Percentiles rank a stretch among this genome's conserved stretches.
phyloP scores from a whole-genome alignment of 805 yeast genomes.

The Metschnikowia kofuensis region DNA sequence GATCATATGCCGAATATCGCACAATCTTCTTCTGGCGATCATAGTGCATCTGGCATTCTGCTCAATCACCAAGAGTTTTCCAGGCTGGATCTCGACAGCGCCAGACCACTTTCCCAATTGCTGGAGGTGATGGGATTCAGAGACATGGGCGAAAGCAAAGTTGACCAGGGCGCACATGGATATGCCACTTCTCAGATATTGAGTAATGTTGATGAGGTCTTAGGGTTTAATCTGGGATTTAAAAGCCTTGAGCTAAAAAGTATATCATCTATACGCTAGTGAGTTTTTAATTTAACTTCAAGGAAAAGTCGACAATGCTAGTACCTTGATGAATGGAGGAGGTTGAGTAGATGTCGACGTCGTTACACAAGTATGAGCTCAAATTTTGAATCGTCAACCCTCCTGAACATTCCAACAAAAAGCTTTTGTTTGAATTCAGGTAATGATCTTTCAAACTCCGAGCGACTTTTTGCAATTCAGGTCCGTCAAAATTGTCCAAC shows the following conservation, averaged over 20 bases:
- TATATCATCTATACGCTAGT: constrained; percentile 36
- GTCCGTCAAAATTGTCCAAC: constrained; percentile 84
- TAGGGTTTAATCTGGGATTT: constrained; percentile 43
- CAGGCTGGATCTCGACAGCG: background rate
- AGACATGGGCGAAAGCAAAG: background rate
- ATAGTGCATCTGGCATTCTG: constrained; percentile 14
- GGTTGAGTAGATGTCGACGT: constrained; percentile 87
- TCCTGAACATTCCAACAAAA: constrained; percentile 87
- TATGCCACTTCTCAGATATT: constrained; percentile 25
- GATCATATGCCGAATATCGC: background rate
- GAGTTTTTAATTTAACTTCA: constrained; percentile 50
- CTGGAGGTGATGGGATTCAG: no score
- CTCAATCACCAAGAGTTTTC: constrained; percentile 8
- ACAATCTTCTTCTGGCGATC: background rate
- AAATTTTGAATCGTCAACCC: constrained; percentile 77
- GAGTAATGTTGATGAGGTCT: constrained; percentile 34
- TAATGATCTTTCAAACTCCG: constrained; percentile 55
- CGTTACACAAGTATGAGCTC: constrained; percentile 61
- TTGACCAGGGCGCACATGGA: constrained; percentile 10
- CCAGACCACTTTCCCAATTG: background rate
- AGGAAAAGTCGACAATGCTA: constrained; percentile 75
- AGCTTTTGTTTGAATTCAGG: constrained; percentile 43
- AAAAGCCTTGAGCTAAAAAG: constrained; percentile 37
- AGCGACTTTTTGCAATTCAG: constrained; percentile 64
- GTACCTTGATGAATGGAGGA: constrained; percentile 92